A percentile compares a stretch with the other conserved stretches of the same genome.
Evolutionary conservation across 2,329 filamentous ascomycete genomes (phyloP).

Genomic region (Trichoderma aggressivum): DNA sequence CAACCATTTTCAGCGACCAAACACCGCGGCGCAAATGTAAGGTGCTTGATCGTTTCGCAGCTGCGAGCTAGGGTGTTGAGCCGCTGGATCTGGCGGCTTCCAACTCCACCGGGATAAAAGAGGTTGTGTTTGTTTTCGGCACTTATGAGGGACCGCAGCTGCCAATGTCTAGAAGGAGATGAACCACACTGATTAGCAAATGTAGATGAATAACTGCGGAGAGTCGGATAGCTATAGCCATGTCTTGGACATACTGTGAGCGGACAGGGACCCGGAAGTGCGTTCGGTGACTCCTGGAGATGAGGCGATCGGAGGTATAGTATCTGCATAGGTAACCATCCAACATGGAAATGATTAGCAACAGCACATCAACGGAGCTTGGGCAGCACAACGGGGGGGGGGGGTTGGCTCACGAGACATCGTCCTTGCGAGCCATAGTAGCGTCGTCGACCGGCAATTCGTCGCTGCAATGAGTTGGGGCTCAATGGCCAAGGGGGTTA

Average conservation of each 20-base stretch:
- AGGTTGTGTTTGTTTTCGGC: conserved; percentile 71
- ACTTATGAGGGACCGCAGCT: conserved; percentile 86
- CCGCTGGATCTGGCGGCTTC: conserved; percentile 62
- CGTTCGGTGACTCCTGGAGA: conserved; percentile 58
- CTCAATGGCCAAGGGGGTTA: background rate
- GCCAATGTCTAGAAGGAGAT: conserved; percentile 64
- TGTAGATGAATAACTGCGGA: background rate
- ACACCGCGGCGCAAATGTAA: conserved; percentile 76
- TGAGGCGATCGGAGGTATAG: conserved; percentile 62
- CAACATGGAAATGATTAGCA: conserved; percentile 3
- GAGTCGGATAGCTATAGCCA: conserved; percentile 19
- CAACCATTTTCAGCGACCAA: conserved; percentile 82
- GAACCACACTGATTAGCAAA: background rate
- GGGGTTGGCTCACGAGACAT: conserved; percentile 45
- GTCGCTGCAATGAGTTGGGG: background rate
- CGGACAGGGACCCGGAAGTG: conserved; percentile 66
- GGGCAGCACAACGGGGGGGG: background rate
- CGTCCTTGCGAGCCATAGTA: conserved; percentile 53
- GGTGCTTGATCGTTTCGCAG: conserved; percentile 68
- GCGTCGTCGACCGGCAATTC: background rate
- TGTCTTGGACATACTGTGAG: conserved; percentile 53
- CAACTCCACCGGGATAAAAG: conserved; percentile 77
- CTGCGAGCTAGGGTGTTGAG: conserved; percentile 67
- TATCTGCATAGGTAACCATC: conserved; percentile 46
- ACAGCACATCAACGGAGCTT: background rate